A percentile compares a stretch with the other conserved stretches of the same genome.
These are phyloP conservation scores for Rhizopogon salebrosus DNA, from an alignment of 768 basidiomycete genomes.

Conservation along the genomic window DNA sequence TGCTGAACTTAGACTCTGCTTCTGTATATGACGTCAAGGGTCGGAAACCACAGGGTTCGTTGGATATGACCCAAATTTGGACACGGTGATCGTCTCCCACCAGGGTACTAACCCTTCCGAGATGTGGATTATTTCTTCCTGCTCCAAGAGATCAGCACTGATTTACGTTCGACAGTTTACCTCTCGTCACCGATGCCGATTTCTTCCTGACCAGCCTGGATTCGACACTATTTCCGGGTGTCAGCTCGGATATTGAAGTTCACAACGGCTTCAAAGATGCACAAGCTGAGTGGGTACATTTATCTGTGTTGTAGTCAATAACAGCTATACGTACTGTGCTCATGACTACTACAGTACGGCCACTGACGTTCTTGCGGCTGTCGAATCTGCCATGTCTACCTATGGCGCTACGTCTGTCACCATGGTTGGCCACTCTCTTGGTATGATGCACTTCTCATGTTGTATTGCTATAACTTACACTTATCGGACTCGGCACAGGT, in stretches of 20 bases:
- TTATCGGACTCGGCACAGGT: constrained; percentile 12
- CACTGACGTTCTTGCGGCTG: constrained; percentile 37
- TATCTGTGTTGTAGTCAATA: neutral
- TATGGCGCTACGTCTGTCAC: constrained; percentile 35
- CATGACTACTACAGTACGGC: constrained; percentile 29
- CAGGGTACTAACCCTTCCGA: constrained; percentile 29
- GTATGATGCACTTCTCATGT: constrained; percentile 13
- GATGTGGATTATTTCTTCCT: constrained; percentile 16
- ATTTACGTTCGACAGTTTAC: constrained; percentile 17
- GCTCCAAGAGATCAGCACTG: neutral
- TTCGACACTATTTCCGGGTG: constrained; percentile 44
- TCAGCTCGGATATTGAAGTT: constrained; percentile 34
- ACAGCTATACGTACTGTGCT: neutral
- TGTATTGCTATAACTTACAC: neutral
- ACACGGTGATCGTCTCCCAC: constrained; percentile 33
- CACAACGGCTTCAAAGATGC: constrained; percentile 44
- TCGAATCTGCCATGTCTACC: constrained; percentile 32
- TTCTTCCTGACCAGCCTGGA: constrained; percentile 30
- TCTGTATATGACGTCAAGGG: neutral
- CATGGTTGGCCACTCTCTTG: constrained; percentile 39
- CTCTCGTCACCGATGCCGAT: constrained; percentile 38
- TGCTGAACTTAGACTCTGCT: neutral
- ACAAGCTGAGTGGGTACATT: constrained; percentile 37
- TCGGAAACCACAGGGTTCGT: constrained; percentile 39
- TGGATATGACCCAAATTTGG: constrained; percentile 39